phyloP scores from a whole-genome alignment of 2,329 filamentous ascomycete genomes.

The Cadophora luteo-olivacea region DNA sequence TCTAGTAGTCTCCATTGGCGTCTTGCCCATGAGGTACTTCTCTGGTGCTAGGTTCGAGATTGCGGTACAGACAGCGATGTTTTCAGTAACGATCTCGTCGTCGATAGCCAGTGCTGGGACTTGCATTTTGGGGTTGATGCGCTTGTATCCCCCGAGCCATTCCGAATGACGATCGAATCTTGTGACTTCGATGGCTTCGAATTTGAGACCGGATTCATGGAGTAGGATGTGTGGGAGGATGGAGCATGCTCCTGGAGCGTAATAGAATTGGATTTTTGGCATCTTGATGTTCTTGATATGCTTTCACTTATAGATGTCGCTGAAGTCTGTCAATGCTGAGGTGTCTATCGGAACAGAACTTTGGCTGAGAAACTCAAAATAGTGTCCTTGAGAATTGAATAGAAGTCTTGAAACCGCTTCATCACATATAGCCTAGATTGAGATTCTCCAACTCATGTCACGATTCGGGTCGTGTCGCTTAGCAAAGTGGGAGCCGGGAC shows the following conservation, averaged over 20 bases:
- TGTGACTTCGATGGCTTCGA: conserved; percentile 31
- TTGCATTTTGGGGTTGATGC: conserved; percentile 45
- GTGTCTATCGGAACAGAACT: too few relatives aligned
- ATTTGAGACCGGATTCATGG: conserved; percentile 37
- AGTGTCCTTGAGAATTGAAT: too few relatives aligned
- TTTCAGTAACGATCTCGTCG: conserved; percentile 45
- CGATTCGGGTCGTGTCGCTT: background rate
- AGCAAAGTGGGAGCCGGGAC: conserved; percentile 4
- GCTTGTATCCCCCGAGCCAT: conserved; percentile 30
- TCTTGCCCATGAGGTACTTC: conserved; percentile 42
- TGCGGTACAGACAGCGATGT: conserved; percentile 44
- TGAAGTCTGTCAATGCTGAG: too few relatives aligned
- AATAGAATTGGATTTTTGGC: conserved; percentile 41
- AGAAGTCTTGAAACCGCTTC: too few relatives aligned
- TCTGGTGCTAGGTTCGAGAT: conserved; percentile 44
- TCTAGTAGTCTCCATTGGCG: conserved; percentile 41
- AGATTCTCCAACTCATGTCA: background rate
- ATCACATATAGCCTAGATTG: background rate
- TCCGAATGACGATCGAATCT: conserved; percentile 23
- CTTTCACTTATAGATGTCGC: background rate
- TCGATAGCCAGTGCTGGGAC: conserved; percentile 44
- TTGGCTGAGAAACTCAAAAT: too few relatives aligned
- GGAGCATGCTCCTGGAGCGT: conserved; percentile 43
- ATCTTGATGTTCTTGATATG: background rate
- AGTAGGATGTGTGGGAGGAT: conserved; percentile 45